Base-by-base conservation (phyloP, 768 basidiomycete genomes). In the Neoboletus subvelutipes region DNA sequence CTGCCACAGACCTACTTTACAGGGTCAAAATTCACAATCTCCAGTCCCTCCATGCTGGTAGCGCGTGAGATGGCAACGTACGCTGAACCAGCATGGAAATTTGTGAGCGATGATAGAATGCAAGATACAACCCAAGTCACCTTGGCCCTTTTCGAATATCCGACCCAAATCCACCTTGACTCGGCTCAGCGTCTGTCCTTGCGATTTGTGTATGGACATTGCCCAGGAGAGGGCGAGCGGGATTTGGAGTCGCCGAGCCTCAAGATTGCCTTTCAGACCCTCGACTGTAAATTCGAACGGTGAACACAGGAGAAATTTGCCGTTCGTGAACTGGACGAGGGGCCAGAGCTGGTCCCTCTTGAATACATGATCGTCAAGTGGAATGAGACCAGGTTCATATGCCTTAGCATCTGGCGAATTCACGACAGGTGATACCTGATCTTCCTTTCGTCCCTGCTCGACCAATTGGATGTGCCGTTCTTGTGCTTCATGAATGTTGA, bases 161-260 rank as follows among this genome's bases (percentile, higher is more conserved):
- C 84, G 87, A 33, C 80, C 84, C 43, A 99, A 79, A 65, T 98
- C 94, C 42, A 98, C 94, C 65, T 90, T 96, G 63, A 98, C 95
- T 41, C 93, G 83, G 6, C 90, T 88, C 29, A 99, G 80, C 0
- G 97, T 98, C 73, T 98, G 97, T 9, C 97, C 97, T 73, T 99
- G 97, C 7, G 90, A 89, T 72, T 99, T 99, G 73, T 99, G 97
- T 62, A 98, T 98, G 37, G 90, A 92, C 92, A 98, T 96, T 0
- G 96, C 95, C 94, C 95, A 98, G 0, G 95, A 82, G 43, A 96
- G 79, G 50, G 94, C 92, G 18, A 98, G 73, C 0, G 92, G 92
- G 0, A 96, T 67, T 85, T 94, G 67, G 26, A 72, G 29, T 46
- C 75, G 66, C 42, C 66, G 68, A 28, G 72, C 75, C 54, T 77